These are phyloP conservation scores for Aureobasidium pullulans DNA, from an alignment of 2,329 filamentous ascomycete species.

Conservation along the genomic window DNA sequence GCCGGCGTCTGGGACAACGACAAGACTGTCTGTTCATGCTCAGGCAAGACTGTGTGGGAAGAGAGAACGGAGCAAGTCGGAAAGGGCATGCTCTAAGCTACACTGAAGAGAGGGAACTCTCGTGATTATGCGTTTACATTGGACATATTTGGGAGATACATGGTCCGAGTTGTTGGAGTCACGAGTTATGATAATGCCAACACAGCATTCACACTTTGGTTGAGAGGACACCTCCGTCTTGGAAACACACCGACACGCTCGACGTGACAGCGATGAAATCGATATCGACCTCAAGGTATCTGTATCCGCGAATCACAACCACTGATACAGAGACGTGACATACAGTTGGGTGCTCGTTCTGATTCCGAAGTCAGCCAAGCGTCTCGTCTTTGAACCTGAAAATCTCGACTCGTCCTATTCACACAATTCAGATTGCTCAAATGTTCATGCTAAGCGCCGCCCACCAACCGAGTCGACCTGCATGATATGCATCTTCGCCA, in stretches of 20 bases:
- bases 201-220: background rate
- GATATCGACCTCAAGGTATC: background rate
- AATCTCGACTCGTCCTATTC: background rate
- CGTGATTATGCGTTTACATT: background rate
- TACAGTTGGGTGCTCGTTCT: background rate
- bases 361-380: background rate
- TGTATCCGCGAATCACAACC: background rate
- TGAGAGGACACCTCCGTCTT: background rate
- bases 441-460: background rate
- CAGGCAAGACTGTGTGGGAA: slow-evolving; percentile 96
- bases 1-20: slow-evolving; percentile 99
- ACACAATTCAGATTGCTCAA: background rate
- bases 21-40: slow-evolving; percentile 96
- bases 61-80: slow-evolving; percentile 83
- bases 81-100: slow-evolving; percentile 78
- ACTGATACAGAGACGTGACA: background rate
- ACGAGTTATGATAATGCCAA: slow-evolving; percentile 9
- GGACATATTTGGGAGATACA: background rate
- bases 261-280: background rate
- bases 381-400: background rate
- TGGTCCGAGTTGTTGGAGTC: background rate
- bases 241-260: background rate
- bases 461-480: slow-evolving; percentile 8
- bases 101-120: background rate
- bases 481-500: slow-evolving; percentile 1